Evolutionary conservation across 2,329 filamentous ascomycete species (phyloP).

Genomic region (Fusarium pseudocircinatum): DNA sequence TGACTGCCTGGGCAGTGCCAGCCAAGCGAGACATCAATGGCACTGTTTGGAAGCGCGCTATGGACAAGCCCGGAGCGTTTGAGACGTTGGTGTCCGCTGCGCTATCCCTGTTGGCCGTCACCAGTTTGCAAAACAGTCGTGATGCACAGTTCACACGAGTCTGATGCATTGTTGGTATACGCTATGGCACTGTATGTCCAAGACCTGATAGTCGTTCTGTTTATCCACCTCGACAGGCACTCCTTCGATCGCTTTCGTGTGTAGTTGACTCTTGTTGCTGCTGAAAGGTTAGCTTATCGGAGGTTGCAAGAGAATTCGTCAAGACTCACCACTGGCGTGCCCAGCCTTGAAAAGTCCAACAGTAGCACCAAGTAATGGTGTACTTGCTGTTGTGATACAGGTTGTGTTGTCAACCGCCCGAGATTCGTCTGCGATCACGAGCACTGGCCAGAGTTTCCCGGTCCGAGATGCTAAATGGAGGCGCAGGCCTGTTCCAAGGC

Average conservation of each 20-base stretch:
- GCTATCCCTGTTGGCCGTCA: not conserved
- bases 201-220: not conserved
- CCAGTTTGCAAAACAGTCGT: not conserved
- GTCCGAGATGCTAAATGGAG: not conserved
- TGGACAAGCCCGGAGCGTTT: not conserved
- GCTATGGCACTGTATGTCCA: too few relatives aligned
- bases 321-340: not conserved
- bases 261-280: not conserved
- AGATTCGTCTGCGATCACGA: too few relatives aligned
- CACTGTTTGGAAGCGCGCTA: not conserved
- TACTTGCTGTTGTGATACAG: not conserved
- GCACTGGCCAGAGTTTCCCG: rapidly evolving
- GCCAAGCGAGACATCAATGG: not conserved
- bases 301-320: rapidly evolving
- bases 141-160: not conserved
- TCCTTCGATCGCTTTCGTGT: not conserved
- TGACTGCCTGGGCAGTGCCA: not conserved
- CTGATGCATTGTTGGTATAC: not conserved
- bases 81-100: not conserved
- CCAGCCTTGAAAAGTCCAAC: not conserved
- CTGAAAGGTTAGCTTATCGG: not conserved
- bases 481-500: rapidly evolving
- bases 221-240: not conserved
- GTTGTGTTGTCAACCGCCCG: not conserved
- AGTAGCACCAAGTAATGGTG: not conserved